phyloP scores from a whole-genome alignment of 2,329 filamentous ascomycete genomes.

The Pseudopithomyces maydicus region DNA sequence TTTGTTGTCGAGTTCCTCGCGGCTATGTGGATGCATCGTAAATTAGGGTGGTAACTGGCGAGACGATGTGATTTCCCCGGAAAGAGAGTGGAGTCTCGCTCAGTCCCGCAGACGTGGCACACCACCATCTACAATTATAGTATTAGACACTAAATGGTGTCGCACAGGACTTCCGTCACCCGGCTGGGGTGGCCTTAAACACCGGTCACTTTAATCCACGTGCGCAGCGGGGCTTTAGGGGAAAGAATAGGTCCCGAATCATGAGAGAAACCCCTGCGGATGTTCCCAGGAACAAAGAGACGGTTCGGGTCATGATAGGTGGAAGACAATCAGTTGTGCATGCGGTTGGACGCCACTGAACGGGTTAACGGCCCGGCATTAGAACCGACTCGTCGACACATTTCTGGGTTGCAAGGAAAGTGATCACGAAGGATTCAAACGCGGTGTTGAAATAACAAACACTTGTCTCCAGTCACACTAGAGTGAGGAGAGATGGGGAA shows the following conservation, averaged over 20 bases:
- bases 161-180: background rate
- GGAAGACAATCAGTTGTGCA: background rate
- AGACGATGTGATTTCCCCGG: background rate
- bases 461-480: background rate
- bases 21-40: background rate
- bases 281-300: background rate
- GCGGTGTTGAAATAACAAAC: background rate
- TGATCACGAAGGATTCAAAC: background rate
- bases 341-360: background rate
- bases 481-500: background rate
- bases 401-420: background rate
- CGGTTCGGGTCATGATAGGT: background rate
- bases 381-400: background rate
- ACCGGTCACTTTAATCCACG: constrained; percentile 1
- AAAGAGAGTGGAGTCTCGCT: background rate
- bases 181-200: background rate
- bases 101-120: background rate
- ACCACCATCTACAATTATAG: constrained; percentile 1
- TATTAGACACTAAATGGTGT: background rate
- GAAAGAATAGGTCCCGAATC: background rate
- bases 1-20: constrained; percentile 3
- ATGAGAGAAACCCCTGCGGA: background rate
- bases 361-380: background rate
- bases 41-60: background rate
- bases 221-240: background rate